A percentile compares a stretch with the other conserved stretches of the same genome.
These are phyloP conservation scores for Leptodontidium sp. DNA, from an alignment of 2,329 filamentous ascomycete genomes.

Conservation along the genomic window DNA sequence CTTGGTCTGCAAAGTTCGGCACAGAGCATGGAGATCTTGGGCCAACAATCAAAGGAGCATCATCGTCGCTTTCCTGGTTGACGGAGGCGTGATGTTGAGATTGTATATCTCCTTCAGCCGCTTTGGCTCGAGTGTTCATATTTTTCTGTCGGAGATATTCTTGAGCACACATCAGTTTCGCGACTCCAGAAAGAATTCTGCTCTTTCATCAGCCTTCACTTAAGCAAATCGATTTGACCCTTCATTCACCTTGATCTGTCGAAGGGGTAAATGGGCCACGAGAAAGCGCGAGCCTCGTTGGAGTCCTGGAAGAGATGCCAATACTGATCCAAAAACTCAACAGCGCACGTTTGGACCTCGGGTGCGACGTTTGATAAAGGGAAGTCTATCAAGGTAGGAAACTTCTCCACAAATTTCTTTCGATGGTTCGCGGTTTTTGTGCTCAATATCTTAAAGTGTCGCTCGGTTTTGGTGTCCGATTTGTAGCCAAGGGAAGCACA, in stretches of 20 bases:
- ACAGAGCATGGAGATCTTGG: background rate
- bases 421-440: slow-evolving; percentile 7
- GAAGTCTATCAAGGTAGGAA: background rate
- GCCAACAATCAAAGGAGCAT: background rate
- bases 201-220: background rate
- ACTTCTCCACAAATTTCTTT: background rate
- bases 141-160: slow-evolving; percentile 1
- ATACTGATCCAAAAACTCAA: background rate
- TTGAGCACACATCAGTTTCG: slow-evolving; percentile 12
- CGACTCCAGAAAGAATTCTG: background rate
- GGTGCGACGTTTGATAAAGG: background rate
- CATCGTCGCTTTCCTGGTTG: background rate
- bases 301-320: background rate
- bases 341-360: background rate
- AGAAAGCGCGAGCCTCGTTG: background rate
- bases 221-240: background rate
- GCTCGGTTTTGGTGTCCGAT: background rate
- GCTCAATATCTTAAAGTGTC: slow-evolving; percentile 2
- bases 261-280: background rate
- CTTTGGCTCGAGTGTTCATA: background rate
- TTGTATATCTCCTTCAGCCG: too few relatives aligned
- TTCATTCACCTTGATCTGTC: background rate
- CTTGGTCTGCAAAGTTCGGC: background rate
- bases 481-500: slow-evolving; percentile 7
- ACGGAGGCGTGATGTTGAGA: too few relatives aligned